Evolutionary conservation across 331 rosid species (phyloP).

Genomic region (Rhamnella rubrinervis): DNA sequence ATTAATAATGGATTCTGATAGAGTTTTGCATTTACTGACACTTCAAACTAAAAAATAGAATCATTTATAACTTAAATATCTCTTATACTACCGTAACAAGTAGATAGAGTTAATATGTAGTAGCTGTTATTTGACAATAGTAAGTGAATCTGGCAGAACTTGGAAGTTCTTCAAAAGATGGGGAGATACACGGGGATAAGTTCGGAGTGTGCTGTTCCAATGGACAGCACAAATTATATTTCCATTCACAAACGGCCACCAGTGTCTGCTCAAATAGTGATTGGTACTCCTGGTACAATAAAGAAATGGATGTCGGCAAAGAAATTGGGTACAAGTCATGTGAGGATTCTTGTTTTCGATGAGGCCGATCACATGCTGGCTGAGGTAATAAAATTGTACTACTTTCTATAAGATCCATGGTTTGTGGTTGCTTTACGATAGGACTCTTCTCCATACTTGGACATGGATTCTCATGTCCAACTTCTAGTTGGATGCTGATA

Average conservation of each 20-base stretch:
- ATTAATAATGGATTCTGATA: not conserved
- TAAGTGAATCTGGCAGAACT: conserved; percentile 45
- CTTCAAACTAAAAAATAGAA: not conserved
- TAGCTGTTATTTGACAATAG: not conserved
- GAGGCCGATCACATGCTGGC: conserved; percentile 97
- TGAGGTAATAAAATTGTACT: conserved; percentile 35
- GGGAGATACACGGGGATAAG: conserved; percentile 71
- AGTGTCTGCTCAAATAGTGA: conserved; percentile 64
- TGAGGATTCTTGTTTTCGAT: conserved; percentile 84
- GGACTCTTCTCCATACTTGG: no score
- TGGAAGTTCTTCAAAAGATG: conserved; percentile 84
- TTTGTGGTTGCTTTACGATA: no score
- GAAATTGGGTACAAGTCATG: conserved; percentile 45
- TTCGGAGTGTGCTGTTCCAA: conserved; percentile 75
- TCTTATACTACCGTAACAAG: not conserved
- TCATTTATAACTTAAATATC: not conserved
- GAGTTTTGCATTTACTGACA: no score
- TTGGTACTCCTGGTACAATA: conserved; percentile 90
- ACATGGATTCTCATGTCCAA: no score
- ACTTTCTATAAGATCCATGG: no score
- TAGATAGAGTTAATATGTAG: no score
- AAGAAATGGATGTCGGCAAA: conserved; percentile 57
- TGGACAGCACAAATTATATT: conserved; percentile 43
- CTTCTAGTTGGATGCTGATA: no score
- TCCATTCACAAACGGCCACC: conserved; percentile 47